Base-by-base conservation (phyloP, 768 basidiomycete species). In the Suillus subluteus region DNA sequence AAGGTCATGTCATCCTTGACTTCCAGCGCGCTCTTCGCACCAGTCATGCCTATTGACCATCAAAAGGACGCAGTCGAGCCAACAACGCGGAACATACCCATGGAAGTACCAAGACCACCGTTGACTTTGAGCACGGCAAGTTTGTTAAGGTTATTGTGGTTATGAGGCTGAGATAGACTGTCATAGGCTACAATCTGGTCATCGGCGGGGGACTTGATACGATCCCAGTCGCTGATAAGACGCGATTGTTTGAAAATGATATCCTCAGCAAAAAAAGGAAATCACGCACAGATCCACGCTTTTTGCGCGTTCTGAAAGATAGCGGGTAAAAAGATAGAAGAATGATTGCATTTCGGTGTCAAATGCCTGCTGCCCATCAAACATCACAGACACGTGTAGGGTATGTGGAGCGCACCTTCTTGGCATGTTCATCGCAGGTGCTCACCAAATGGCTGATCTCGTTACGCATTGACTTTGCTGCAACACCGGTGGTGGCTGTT, bases 381-480 rank as follows among this genome's bases (percentile, higher is more conserved):
- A 76, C 66, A 68, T 61, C 67, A 50, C 67, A 41, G 56, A 66
- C n/a, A 55, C 55, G 58, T 46, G 65, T 32, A 32, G 63, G 18
- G 64, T 16, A 54, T 18, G 23, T 52, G 52, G 26, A 72, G 69
- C 63, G 63, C 65, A 94, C 96, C 90, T 91, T 94, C 83, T 92
- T 93, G 65, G 91, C 91, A 48, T 83, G 76, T 38, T 87, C 84
- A 69, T 88, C 83, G 75, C 97, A 92, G 68, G 90, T 91, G 76
- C 85, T 83, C 74, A 98, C 95, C 85, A 99, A 92, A 75, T 88
- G 88, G 79, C 91, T 91, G 81, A 99, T 91, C 83, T 99, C 98
- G 78, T 98, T 98, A 83, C 95, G 90, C 97, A 98, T 98, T 65
- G 95, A 85, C 83, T 98, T 98, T 71, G 94, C 92, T 35, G 94